Base-by-base conservation (phyloP, 345 rosid species). In the Corchorus olitorius region DNA sequence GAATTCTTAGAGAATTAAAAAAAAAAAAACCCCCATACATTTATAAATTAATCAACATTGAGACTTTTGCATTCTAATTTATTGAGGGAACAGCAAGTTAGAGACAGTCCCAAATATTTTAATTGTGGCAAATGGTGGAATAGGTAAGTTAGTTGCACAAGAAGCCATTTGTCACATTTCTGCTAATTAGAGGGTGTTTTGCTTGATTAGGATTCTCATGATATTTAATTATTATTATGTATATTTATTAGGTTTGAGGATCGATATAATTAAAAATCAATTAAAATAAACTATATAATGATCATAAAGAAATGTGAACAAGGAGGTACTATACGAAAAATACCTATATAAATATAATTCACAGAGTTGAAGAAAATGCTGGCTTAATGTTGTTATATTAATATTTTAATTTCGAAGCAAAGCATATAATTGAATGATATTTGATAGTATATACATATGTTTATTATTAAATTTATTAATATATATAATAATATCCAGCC, bases 81-180 rank as follows among this genome's bases (percentile, higher is more conserved):
- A 72, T 54, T 53, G 22, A 73, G 80, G 61, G 52, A 80, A 76
- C 80, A 79, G 64, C 73, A 63, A 72, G 73, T 55, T 52, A 35
- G 65, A 59, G 79, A 64, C 75, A 49, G 74, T 14, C 7, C 55
- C 50, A 10, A 55, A 6, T 8, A 12, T 66, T 72, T 59, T 7
- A 72, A 58, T 49, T 12, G 6, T 17, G 20, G 4, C 6, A 12
- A 2, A 19, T 50, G 59, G 64, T 54, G 72, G 80, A 76, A 78
- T 56, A 61, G 73, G 75, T 66, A 65, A 35, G 43, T 15, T 33
- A 33, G 64, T 70, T 76, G 80, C 65, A 69, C 41, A 79, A 65
- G 69, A 52, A 45, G 81, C 79, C 83, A 83, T 73, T 77, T 80
- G 86, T 75, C 83, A 48, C 72, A 43, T 16, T 79, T 46, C 13